Evolutionary conservation across 139 green algal species (phyloP), one percentile per base, ranked within the genome.

Genomic region (Coelastrella sp.): DNA sequence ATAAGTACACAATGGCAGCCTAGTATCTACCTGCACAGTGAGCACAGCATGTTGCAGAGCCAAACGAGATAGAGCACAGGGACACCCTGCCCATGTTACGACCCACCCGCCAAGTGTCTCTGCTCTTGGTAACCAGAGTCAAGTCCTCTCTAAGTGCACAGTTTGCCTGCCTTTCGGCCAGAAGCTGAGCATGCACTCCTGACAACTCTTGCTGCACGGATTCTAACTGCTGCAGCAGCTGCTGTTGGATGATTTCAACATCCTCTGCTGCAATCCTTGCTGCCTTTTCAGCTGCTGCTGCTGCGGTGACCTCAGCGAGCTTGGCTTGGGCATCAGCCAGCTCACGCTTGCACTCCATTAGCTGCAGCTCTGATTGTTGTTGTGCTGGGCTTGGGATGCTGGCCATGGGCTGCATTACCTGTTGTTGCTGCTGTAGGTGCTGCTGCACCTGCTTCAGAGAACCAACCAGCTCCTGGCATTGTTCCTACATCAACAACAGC

Each of bases 101-200:
- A 25, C 76, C 73, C 38, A 83, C 76, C 76, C 76, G 23, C 76
- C 76, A 83, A 4, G 76, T 83, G n/a, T 83, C 76, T 23, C 76
- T 83, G 76, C 76, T 83, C 13, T 38, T 72, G 11, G 8, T 40
- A 15, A 63, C 41, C 53, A 83, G 38, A 0, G 57, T 32, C 27
- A 73, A 38, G 53, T 83, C 76, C 35, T 74, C 76, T 23, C 76
- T 34, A 37, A 71, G 53, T 5, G 23, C 57, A 27, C 21, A 53
- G 41, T n/a, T 34, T 21, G 32, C 30, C 45, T 48, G 27, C 43
- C 32, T 21, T 32, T 80, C 45, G 30, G 21, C 45, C 72, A 80
- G 32, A 30, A 80, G 48, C 72, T 64, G 45, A 9, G 43, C 72
- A 80, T 80, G 72, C 48, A 80, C 32, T 27, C 34, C 72, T 23